Percentiles rank a stretch among this genome's conserved stretches.
Evolutionary conservation across 306 rosid genomes (phyloP).

Genomic region (Carpinus fangiana): DNA sequence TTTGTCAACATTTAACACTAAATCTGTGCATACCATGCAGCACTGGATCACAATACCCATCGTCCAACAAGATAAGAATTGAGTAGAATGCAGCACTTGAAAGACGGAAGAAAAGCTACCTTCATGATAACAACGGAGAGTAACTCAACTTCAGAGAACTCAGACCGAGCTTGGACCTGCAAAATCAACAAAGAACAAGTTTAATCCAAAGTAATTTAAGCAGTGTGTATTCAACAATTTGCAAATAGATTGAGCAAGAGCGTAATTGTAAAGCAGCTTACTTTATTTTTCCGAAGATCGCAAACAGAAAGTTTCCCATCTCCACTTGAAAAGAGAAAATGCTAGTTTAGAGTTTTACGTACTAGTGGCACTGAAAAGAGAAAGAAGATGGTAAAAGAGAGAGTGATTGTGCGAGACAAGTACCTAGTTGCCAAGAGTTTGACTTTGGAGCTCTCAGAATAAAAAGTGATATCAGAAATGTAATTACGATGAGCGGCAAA

Average conservation of each 20-base stretch:
- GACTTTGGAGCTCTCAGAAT: conserved; percentile 64
- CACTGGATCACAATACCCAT: neutral
- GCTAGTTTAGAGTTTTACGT: neutral
- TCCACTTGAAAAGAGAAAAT: conserved; percentile 51
- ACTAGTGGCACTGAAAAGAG: too few species aligned
- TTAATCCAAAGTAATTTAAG: conserved; percentile 11
- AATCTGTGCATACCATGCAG: neutral
- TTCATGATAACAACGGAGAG: conserved; percentile 88
- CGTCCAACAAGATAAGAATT: neutral
- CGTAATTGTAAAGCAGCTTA: conserved; percentile 31
- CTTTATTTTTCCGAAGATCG: conserved; percentile 83
- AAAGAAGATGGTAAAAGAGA: neutral
- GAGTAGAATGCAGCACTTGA: neutral
- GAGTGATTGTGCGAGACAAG: neutral
- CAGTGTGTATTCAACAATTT: conserved; percentile 8
- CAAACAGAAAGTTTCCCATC: conserved; percentile 94
- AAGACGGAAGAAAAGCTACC: conserved; percentile 42
- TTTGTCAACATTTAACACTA: neutral
- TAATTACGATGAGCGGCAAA: conserved; percentile 74
- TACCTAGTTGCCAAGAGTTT: conserved; percentile 82
- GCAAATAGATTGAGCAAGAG: neutral
- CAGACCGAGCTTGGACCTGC: conserved; percentile 81
- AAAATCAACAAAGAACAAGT: conserved; percentile 31
- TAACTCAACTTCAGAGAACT: conserved; percentile 91
- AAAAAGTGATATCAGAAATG: conserved; percentile 78